These are phyloP conservation scores for Pseudopyrenochaeta lycopersici DNA, from an alignment of 2,329 filamentous ascomycete species.

Conservation along the genomic window DNA sequence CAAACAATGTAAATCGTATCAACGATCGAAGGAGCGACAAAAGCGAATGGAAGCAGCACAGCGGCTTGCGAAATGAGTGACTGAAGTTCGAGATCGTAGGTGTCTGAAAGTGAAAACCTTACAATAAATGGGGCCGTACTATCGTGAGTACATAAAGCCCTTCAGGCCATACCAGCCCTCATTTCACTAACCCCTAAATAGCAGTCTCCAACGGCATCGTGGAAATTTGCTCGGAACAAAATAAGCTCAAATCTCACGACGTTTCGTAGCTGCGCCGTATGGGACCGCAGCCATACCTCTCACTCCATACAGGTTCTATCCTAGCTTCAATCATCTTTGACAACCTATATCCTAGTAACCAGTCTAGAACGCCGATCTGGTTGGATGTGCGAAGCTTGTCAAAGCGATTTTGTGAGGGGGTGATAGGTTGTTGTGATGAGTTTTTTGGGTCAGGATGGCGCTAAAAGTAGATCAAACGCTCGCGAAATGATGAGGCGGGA, in stretches of 20 bases:
- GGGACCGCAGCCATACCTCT: not conserved
- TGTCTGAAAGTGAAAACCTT: constrained; percentile 15
- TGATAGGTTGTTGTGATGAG: constrained; percentile 11
- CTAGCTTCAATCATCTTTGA: constrained; percentile 7
- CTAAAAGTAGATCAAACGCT: constrained; percentile 45
- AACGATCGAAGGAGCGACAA: constrained; percentile 13
- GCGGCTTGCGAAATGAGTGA: constrained; percentile 37
- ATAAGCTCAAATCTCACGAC: constrained; percentile 25
- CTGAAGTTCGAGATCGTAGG: constrained; percentile 13
- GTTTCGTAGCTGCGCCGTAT: not conserved
- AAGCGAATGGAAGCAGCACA: constrained; percentile 40
- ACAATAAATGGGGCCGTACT: constrained; percentile 6
- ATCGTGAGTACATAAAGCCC: constrained; percentile 26
- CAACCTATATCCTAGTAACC: constrained; percentile 5
- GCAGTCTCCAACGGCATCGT: constrained; percentile 17
- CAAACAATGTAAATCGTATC: constrained; percentile 12
- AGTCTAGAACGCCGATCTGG: constrained; percentile 18
- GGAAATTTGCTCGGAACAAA: constrained; percentile 32
- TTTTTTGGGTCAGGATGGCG: constrained; percentile 25
- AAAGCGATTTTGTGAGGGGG: constrained; percentile 5
- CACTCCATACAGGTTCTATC: constrained; percentile 8
- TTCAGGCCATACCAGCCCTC: constrained; percentile 12
- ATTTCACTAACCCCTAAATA: constrained; percentile 23
- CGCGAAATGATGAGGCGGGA: constrained; percentile 38
- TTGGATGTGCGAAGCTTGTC: constrained; percentile 22